Evolutionary conservation across 495 filamentous ascomycete genomes (phyloP).

Genomic region (Barbatosphaeria neglecta): DNA sequence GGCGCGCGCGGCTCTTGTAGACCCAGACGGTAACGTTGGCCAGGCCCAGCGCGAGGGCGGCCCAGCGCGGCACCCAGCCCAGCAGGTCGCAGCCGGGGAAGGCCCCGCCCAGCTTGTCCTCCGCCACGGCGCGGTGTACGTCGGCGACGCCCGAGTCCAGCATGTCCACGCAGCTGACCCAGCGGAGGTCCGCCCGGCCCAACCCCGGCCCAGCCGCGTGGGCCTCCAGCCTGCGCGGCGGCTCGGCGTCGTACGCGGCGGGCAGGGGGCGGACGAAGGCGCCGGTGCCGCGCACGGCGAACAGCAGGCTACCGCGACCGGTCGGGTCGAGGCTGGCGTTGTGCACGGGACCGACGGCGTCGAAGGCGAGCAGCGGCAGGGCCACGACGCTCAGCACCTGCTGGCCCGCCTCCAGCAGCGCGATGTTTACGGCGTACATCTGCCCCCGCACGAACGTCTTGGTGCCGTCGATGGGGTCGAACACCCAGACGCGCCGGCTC

Average conservation of each 20-base stretch:
- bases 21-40: conserved; percentile 53
- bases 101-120: conserved; percentile 28
- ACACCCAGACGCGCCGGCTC: conserved; percentile 44
- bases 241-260: conserved; percentile 3
- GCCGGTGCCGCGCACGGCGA: conserved; percentile 45
- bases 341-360: conserved; percentile 15
- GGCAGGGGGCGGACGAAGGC: conserved; percentile 38
- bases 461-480: conserved; percentile 66
- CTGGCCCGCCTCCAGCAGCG: conserved; percentile 22
- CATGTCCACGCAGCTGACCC: conserved; percentile 25
- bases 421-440: conserved; percentile 47
- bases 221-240: conserved; percentile 9
- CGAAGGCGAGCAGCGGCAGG: conserved; percentile 42
- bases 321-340: conserved; percentile 37
- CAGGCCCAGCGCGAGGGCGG: conserved; percentile 45
- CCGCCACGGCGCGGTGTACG: conserved; percentile 35
- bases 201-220: conserved; percentile 12
- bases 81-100: conserved; percentile 47
- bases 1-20: conserved; percentile 36
- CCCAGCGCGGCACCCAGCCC: conserved; percentile 55
- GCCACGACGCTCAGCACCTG: conserved; percentile 38
- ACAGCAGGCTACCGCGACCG: conserved; percentile 44
- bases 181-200: conserved; percentile 22
- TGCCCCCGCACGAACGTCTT: conserved; percentile 50
- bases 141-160: conserved; percentile 29